Evolutionary conservation across 2,329 filamentous ascomycete genomes (phyloP), one percentile per base, ranked within the genome.

Genomic region (Stylonectria norvegica): DNA sequence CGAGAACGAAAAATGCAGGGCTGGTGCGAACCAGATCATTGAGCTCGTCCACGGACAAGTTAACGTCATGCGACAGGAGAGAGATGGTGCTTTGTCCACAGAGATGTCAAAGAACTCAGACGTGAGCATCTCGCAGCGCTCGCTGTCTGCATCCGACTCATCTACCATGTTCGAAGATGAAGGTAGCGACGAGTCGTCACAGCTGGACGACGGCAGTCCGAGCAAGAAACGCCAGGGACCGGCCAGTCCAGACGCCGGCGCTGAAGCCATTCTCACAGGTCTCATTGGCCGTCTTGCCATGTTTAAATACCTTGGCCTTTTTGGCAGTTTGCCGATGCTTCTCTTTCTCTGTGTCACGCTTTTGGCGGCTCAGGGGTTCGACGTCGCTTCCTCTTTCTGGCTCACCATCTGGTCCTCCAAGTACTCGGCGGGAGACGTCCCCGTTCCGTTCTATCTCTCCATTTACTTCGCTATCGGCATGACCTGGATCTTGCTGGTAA

Each of bases 321-420:
- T 25, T 14, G 39, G 39, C 8, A 23, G n/a, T 7, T 4, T 16
- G 8, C n/a, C 18, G n/a, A 23, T 31, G 12, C 20, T 41, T 3
- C 14, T 8, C 16, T 16, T 36, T 4, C 20, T 41, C 4, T 36
- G 33, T 17, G 16, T n/a, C 28, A 8, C 36, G 12, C 3, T 31
- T 5, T 18, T 41, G 5, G 8, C 18, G 10, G 27, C 33, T 4
- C 39, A 41, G 18, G 33, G n/a, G 6, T 10, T 15, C 12, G 39
- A 41, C 7, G 28, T 36, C 11, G 4, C 14, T 5, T 33, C 28
- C 4, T 36, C 39, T 5, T 33, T 41, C 11, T 41, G 39, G 39
- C 20, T 41, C 25, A 36, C 39, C 3, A 33, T 36, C 9, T 41
- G 39, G 39, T 41, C 39, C 7, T 15, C 17, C 9, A 35, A 36